Base-by-base conservation (phyloP, 2,329 filamentous ascomycete genomes). In the Sporothrix schenckii region DNA sequence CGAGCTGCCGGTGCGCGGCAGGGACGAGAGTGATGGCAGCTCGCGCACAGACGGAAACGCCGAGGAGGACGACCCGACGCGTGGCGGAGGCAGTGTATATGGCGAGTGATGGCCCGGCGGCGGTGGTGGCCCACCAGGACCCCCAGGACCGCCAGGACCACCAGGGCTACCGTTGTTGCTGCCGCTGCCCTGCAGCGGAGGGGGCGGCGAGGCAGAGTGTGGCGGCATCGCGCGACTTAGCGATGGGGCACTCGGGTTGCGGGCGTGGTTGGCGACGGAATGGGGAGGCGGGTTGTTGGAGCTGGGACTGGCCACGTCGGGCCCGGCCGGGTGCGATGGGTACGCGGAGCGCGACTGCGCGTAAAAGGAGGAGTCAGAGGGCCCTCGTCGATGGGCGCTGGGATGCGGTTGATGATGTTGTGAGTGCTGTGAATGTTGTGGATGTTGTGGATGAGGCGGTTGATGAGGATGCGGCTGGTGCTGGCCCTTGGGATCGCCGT, bases 31-130 rank as follows among this genome's bases (percentile, higher is more conserved):
- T 1, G 86, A 83, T 0, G 86, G 84, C 16, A 87, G 78, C 70
- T 86, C 83, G 71, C 88, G 86, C 49, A 84, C 80, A 4, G 82
- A 80, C 0, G 82, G 79, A 67, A 85, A 85, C 4, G 83, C 79
- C 24, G 78, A 68, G 9, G 49, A 80, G 1, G 83, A 80, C 16
- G 81, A 81, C 1, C 83, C 82, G 27, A 82, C 80, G 52, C 83
- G 78, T 7, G 84, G 84, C 13, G 81, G 81, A 21, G 83, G 84
- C 39, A 84, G 79, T 3, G 81, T 79, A 70, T 85, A 86, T 71
- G 79, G 76, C 73, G 78, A 75, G 74, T 80, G 75, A 10, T 71
- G 70, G 39, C 63, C 66, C 10, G 75, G 73, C 3, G 39, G 50
- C 6, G 63, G 71, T n/a, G 58, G 58, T 14, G 71, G 71, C 44